Conservation (phyloP, 371 early-diverging fungal species). For the Pancytospora epiphaga region DNA sequence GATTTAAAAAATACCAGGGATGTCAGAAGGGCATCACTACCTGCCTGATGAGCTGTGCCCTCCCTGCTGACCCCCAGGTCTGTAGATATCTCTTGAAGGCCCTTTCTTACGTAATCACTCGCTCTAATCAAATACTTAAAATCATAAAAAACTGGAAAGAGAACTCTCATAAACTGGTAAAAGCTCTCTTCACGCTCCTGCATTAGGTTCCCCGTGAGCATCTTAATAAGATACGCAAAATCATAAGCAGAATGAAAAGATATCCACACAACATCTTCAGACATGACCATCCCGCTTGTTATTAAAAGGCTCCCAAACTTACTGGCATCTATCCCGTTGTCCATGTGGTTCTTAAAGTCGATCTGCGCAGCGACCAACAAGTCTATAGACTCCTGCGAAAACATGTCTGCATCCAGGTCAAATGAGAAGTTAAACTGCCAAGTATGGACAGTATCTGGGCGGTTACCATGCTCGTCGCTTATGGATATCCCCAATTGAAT, state of each 20-base stretch:
- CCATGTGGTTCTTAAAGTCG: slow-evolving; percentile 87
- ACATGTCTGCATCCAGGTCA: slow-evolving; percentile 84
- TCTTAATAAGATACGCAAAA: slow-evolving; percentile 92
- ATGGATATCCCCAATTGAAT: slow-evolving; percentile 96
- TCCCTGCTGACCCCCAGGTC: slow-evolving; percentile 75
- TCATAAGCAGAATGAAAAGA: slow-evolving; percentile 97
- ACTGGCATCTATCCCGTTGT: slow-evolving; percentile 85
- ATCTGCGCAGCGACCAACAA: slow-evolving; percentile 85
- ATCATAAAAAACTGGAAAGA: slow-evolving; percentile 93
- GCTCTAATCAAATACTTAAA: slow-evolving; percentile 92
- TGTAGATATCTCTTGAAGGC: slow-evolving; percentile 93
- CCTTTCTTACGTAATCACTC: slow-evolving; percentile 84
- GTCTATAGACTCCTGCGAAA: slow-evolving; percentile 93
- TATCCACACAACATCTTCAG: slow-evolving; percentile 84
- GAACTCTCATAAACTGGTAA: slow-evolving; percentile 75
- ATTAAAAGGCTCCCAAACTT: slow-evolving; percentile 92
- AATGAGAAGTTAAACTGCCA: slow-evolving; percentile 99
- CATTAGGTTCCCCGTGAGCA: slow-evolving; percentile 76
- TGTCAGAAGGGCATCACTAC: slow-evolving; percentile 89
- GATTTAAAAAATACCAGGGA: slow-evolving; percentile 86
- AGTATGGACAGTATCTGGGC: slow-evolving; percentile 74
- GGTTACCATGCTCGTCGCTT: slow-evolving; percentile 77
- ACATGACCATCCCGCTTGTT: slow-evolving; percentile 83
- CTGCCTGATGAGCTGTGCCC: slow-evolving; percentile 98
- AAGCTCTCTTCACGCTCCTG: slow-evolving; percentile 84